Evolutionary conservation across 805 yeast species (phyloP).

Genomic region (Jamesozyma lodderae): DNA sequence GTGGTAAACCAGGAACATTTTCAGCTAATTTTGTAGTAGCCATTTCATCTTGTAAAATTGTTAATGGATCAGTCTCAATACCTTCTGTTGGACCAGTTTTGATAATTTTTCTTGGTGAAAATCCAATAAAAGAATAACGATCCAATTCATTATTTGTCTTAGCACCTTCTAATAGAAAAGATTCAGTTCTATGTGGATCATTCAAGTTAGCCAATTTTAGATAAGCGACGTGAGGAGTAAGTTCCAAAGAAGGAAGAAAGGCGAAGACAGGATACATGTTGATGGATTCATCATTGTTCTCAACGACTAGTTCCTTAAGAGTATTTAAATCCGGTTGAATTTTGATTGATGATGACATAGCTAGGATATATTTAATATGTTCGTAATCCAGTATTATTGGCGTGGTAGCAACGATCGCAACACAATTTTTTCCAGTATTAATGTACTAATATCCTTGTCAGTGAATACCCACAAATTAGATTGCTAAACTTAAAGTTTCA

Average conservation of each 20-base stretch:
- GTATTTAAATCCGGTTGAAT: conserved; percentile 46
- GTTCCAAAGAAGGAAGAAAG: conserved; percentile 61
- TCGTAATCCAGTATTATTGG: no score
- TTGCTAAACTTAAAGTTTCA: no score
- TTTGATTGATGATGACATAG: conserved; percentile 9
- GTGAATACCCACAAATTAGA: no score
- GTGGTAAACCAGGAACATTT: conserved; percentile 68
- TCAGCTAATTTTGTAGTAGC: conserved; percentile 55
- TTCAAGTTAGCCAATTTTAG: conserved; percentile 63
- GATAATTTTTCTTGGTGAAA: conserved; percentile 72
- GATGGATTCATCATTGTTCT: conserved; percentile 34
- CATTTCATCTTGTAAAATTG: conserved; percentile 66
- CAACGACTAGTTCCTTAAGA: conserved; percentile 34
- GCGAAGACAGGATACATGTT: conserved; percentile 79
- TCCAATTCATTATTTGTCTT: conserved; percentile 82
- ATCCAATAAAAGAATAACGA: conserved; percentile 85
- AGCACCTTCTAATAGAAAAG: conserved; percentile 85
- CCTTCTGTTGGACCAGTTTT: conserved; percentile 54
- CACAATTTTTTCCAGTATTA: no score
- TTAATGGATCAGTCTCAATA: conserved; percentile 69
- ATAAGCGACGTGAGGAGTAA: conserved; percentile 88
- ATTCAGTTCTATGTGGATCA: conserved; percentile 46
- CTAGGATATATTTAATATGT: no score
- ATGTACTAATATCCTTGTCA: no score
- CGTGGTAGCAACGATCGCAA: no score